Base-by-base conservation (phyloP, 768 basidiomycete species). In the Psilocybe tampanensis region DNA sequence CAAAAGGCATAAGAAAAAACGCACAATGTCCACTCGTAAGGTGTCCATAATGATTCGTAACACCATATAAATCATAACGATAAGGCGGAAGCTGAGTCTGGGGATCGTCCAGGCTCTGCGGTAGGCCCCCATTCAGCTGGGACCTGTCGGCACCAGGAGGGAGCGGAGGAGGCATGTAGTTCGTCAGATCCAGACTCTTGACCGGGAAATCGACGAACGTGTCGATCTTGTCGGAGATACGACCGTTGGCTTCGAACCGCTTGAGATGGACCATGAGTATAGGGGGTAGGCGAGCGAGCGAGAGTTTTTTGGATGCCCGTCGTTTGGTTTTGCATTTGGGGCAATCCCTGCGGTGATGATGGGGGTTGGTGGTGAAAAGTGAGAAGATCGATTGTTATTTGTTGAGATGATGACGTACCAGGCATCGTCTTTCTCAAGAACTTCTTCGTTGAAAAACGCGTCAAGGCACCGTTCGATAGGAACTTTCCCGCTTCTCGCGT, bases 1-100 rank as follows among this genome's bases (percentile, higher is more conserved):
- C 8, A 41, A 51, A 39, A 24, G 17, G n/a, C n/a, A n/a, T n/a
- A n/a, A n/a, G n/a, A n/a, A n/a, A n/a, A n/a, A 18, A 80, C 94
- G 73, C 64, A 97, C 97, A 99, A 72, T 99, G 97, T 0, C 97
- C 97, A 67, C 92, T 93, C 66, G 88, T 94, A 53, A 99, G 74
- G 68, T 87, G 96, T 9, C 97, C 97, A 70, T 87, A 93, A 74
- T 99, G 97, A 70, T 98, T 98, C 56, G 93, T 96, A 41, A 98
- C 95, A 9, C 81, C 95, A 67, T 97, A 98, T 61, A 98, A 74
- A 66, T 99, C 96, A 69, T 98, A 99, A 62, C 77, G 83, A 70
- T 93, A 98, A 2, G 94, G 94, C 19, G 92, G 93, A n/a, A 86
- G 67, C 71, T 95, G 92, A 17, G 83, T 78, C 18, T 92, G 79